These are phyloP conservation scores for Pelargonium myrrhifolium DNA, from an alignment of 441 rosid genomes.

Conservation along the genomic window DNA sequence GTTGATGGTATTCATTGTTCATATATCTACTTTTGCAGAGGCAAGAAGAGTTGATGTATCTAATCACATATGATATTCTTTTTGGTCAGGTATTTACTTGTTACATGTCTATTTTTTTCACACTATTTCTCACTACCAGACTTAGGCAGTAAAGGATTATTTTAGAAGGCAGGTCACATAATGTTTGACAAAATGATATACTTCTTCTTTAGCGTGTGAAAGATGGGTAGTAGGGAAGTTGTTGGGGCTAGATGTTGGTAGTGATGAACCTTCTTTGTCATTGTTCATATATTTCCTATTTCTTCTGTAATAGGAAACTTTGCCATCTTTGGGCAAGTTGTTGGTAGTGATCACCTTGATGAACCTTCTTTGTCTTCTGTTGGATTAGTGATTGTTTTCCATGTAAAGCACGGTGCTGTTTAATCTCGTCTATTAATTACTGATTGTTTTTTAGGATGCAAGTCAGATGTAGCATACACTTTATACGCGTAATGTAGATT, in stretches of 20 bases:
- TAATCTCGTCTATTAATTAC: background rate
- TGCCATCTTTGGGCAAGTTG: background rate
- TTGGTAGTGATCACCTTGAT: no score
- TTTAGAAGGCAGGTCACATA: background rate
- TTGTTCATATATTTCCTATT: no score
- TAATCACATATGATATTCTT: constrained; percentile 61
- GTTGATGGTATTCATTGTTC: no score
- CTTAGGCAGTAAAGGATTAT: background rate
- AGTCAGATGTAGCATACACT: background rate
- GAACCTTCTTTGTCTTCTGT: no score
- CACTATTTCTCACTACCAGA: background rate
- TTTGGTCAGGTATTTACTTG: constrained; percentile 63
- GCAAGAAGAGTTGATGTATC: constrained; percentile 60
- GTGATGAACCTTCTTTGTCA: no score
- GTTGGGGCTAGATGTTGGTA: no score
- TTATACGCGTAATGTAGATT: background rate
- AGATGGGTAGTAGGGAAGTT: background rate
- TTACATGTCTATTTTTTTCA: background rate
- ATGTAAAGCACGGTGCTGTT: background rate
- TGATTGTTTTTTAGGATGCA: background rate
- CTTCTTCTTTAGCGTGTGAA: background rate
- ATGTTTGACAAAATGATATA: background rate
- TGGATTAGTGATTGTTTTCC: background rate
- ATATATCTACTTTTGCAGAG: constrained; percentile 36
- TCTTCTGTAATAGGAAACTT: background rate